Evolutionary conservation across 805 yeast genomes (phyloP), one percentile per base, ranked within the genome.

Genomic region (Candida parachauliodes): DNA sequence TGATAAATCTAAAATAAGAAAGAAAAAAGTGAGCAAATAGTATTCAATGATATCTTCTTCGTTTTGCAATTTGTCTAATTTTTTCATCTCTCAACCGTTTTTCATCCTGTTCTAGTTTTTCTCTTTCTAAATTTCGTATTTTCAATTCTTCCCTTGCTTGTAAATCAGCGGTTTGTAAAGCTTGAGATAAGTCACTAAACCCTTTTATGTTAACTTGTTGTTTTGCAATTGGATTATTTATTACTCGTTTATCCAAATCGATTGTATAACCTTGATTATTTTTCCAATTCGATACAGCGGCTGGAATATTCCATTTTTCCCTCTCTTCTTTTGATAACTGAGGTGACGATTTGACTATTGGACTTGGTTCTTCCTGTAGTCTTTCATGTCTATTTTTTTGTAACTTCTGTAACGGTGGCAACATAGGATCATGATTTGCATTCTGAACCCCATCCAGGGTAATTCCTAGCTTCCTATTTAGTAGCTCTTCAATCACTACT

Each of bases 201-300:
- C 78, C 78, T 39, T 77, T 76, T 41, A 76, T 71, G 36, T 81
- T 71, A 15, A 66, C 59, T 0, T 64, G 20, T 22, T 9, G 46
- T 35, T 7, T 57, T 57, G n/a, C 55, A 55, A 10, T 74, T 72
- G 2, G 78, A 71, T 1, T 82, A 81, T 18, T 15, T 17, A 51
- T 42, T 39, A 86, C 65, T 42, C 97, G 68, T 51, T 83, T 85
- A 38, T 88, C 95, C 28, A 89, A 59, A 1, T 83, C 79, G 31
- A 89, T 81, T 1, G 95, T 79, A 54, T 79, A 87, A 1, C 98
- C 97, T 48, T 85, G 83, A 12, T 89, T 86, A 57, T 93, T 93
- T 58, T 88, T 89, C 97, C 98, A 93, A 57, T 87, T 88, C 1
- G 98, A 91, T 0, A 91, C 76, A 1, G 94, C 87, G 0, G 95